Evolutionary conservation across 495 filamentous ascomycete genomes (phyloP), one percentile per base, ranked within the genome.

Genomic region (Echria macrotheca): DNA sequence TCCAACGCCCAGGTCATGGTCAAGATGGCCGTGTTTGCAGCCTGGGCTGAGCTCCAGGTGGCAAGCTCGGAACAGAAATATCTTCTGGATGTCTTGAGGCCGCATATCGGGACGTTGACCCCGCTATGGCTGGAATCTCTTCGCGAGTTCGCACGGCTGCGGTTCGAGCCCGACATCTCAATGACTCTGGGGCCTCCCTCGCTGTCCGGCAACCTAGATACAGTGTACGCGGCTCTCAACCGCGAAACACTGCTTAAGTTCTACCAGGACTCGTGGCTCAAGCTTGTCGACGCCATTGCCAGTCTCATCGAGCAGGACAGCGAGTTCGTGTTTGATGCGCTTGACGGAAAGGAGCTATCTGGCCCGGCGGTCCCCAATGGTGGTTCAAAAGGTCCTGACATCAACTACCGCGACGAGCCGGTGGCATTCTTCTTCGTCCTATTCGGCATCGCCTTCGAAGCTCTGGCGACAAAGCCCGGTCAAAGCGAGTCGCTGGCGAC

Each of bases 341-440:
- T 97, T 2, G 93, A 99, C 63, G 89, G 89, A 28, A 96, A 91
- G 65, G 79, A 83, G 44, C 70, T 78, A 9, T 68, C 80, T 18
- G 66, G 60, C 1, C 59, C 74, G 4, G 61, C 70, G 17, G 63
- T 70, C 23, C 56, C 68, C 2, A 77, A 82, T 60, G 81, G 71
- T 3, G 61, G 66, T 10, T 64, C 69, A 2, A 77, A 73, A 44
- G 72, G 70, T 2, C 77, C 80, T 11, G 85, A 89, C 55, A 97
- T 99, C 66, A 95, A 96, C 60, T 97, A 97, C 60, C 88, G 93
- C 15, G 91, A 96, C 60, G 94, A 99, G 61, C 93, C 93, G 0
- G 89, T 96, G 12, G 93, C 93, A 1, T 99, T 99, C 74, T 99
- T 99, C 69, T 99, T 99, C 57, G 90, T 99, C 8, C 76, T 99